Conservation (phyloP, 139 green algal genomes). For the Edaphochlamys debaryana region DNA sequence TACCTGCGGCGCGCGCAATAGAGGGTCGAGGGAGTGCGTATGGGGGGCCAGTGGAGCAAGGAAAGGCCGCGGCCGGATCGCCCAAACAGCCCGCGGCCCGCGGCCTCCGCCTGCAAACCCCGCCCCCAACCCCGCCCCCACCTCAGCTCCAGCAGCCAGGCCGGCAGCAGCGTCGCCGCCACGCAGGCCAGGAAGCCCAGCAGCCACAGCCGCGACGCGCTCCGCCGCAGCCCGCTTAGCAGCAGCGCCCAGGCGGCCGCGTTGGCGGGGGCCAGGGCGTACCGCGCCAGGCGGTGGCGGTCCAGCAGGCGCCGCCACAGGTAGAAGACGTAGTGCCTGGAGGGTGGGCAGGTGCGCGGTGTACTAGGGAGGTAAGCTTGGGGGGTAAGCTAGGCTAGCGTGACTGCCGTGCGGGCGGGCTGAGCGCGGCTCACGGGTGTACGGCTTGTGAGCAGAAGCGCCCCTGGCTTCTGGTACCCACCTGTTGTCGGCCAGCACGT, state of each 20-base stretch:
- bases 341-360: too few relatives aligned
- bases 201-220: constrained; percentile 52
- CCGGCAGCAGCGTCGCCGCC: constrained; percentile 74
- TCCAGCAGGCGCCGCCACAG: constrained; percentile 76
- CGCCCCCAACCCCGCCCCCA: constrained; percentile 9
- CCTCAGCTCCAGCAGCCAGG: constrained; percentile 89
- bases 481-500: constrained; percentile 93
- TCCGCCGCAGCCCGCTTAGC: constrained; percentile 22
- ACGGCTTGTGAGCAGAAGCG: too few relatives aligned
- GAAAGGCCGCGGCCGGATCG: too few relatives aligned
- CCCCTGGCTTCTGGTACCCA: not conserved
- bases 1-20: constrained; percentile 76
- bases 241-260: constrained; percentile 51
- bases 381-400: too few relatives aligned
- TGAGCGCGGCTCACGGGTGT: too few relatives aligned
- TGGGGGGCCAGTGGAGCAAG: too few relatives aligned
- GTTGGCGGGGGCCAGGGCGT: constrained; percentile 67
- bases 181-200: constrained; percentile 48
- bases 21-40: too few relatives aligned
- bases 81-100: not conserved
- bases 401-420: too few relatives aligned
- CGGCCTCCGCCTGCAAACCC: not conserved
- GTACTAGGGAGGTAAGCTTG: not conserved
- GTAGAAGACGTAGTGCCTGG: constrained; percentile 94
- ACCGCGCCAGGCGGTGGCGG: constrained; percentile 31